Conservation (phyloP, 2,329 filamentous ascomycete species). For the Hypoxylon sp. region DNA sequence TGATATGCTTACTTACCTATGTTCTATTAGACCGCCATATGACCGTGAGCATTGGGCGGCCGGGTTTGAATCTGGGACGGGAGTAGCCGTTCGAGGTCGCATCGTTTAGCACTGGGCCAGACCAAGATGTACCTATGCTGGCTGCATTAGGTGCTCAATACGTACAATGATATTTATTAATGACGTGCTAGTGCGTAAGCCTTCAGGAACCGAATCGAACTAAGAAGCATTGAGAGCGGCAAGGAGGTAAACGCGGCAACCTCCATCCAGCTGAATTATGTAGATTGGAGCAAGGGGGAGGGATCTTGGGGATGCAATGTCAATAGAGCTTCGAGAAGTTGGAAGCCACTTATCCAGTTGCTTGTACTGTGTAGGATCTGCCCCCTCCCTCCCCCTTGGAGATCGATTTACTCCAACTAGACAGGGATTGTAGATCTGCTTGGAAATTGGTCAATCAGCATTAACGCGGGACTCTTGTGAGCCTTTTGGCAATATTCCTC, state of each 20-base stretch:
- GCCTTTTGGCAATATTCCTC: constrained; percentile 21
- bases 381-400: constrained; percentile 28
- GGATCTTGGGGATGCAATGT: constrained; percentile 21
- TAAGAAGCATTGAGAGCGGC: constrained; percentile 25
- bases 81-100: constrained; percentile 44
- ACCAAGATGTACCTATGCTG: constrained; percentile 23
- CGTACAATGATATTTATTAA: constrained; percentile 34
- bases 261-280: constrained; percentile 41
- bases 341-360: constrained; percentile 23
- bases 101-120: constrained; percentile 36
- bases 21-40: constrained; percentile 27
- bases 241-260: constrained; percentile 36
- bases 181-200: constrained; percentile 40
- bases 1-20: constrained; percentile 12
- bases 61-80: constrained; percentile 33
- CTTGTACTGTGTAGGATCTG: constrained; percentile 43
- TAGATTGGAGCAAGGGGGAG: constrained; percentile 15
- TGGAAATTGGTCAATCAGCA: constrained; percentile 35
- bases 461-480: constrained; percentile 15
- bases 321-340: constrained; percentile 38
- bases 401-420: constrained; percentile 44
- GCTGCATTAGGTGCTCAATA: constrained; percentile 20
- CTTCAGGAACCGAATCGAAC: constrained; percentile 38
- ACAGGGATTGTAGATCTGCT: constrained; percentile 44
- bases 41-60: constrained; percentile 18